Evolutionary conservation across 2,329 filamentous ascomycete genomes (phyloP).

Genomic region (Arthrobotrys conoides): DNA sequence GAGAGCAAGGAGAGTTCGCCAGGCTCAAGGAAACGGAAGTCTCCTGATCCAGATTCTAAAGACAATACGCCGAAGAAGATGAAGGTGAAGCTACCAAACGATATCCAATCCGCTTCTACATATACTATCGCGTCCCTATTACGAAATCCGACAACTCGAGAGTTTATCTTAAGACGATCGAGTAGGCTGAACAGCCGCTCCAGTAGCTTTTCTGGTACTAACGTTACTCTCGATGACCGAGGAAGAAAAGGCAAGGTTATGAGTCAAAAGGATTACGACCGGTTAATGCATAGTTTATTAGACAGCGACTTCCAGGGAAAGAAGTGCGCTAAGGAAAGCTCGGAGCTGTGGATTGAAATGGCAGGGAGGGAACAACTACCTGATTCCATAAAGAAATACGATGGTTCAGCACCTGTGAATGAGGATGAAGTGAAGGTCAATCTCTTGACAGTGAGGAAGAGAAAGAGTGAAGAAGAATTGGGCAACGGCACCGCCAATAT

Average conservation of each 20-base stretch:
- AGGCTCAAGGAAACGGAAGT: conserved; percentile 25
- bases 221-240: conserved; percentile 63
- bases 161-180: conserved; percentile 24
- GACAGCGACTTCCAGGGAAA: conserved; percentile 68
- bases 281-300: conserved; percentile 67
- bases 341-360: conserved; percentile 67
- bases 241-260: conserved; percentile 65
- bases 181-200: conserved; percentile 32
- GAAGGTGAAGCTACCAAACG: conserved; percentile 28
- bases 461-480: conserved; percentile 13
- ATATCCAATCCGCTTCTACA: conserved; percentile 49
- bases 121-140: conserved; percentile 55
- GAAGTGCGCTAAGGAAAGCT: conserved; percentile 67
- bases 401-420: neutral
- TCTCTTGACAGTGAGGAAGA: conserved; percentile 36
- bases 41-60: conserved; percentile 21
- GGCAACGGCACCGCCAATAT: neutral
- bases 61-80: conserved; percentile 8
- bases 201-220: conserved; percentile 63
- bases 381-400: neutral
- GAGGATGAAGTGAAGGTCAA: conserved; percentile 20
- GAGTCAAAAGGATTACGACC: conserved; percentile 67
- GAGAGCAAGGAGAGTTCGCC: conserved; percentile 8
- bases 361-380: conserved; percentile 63
- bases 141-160: conserved; percentile 38